A percentile compares a stretch with the other conserved stretches of the same genome.
Conservation (phyloP, 345 rosid species). For the Hypericum perforatum region DNA sequence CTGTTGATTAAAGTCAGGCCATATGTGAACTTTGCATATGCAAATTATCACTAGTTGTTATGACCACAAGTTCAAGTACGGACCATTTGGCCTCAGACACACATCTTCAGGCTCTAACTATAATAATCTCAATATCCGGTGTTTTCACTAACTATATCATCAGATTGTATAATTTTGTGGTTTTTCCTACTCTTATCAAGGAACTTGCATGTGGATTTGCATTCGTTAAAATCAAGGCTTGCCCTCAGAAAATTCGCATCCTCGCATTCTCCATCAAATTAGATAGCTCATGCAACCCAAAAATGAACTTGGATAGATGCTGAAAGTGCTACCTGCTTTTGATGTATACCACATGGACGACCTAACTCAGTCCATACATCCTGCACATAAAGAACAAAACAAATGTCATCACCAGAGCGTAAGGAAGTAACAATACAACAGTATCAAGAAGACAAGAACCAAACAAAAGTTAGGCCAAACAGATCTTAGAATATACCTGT, state of each 20-base stretch:
- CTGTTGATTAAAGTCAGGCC: constrained; percentile 19
- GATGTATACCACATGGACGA: constrained; percentile 95
- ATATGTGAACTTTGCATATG: no score
- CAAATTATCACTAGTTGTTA: no score
- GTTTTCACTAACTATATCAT: neutral
- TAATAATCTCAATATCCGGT: no score
- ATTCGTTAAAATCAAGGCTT: neutral
- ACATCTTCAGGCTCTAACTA: no score
- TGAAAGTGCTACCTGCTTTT: constrained; percentile 60
- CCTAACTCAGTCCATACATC: constrained; percentile 98
- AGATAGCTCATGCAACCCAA: neutral
- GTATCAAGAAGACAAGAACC: neutral
- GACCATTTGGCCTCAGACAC: no score
- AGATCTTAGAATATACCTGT: constrained; percentile 48
- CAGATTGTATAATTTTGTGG: constrained; percentile 5
- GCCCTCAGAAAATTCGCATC: neutral
- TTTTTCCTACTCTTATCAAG: no score
- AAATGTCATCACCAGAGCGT: no score
- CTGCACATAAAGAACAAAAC: constrained; percentile 27
- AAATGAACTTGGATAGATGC: no score
- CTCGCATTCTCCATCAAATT: neutral
- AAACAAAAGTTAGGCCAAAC: constrained; percentile 9
- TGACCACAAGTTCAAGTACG: no score
- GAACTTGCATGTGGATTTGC: no score
- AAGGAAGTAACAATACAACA: neutral